Conservation (phyloP, 768 basidiomycete species). For the Fistulinella prunicolor region DNA sequence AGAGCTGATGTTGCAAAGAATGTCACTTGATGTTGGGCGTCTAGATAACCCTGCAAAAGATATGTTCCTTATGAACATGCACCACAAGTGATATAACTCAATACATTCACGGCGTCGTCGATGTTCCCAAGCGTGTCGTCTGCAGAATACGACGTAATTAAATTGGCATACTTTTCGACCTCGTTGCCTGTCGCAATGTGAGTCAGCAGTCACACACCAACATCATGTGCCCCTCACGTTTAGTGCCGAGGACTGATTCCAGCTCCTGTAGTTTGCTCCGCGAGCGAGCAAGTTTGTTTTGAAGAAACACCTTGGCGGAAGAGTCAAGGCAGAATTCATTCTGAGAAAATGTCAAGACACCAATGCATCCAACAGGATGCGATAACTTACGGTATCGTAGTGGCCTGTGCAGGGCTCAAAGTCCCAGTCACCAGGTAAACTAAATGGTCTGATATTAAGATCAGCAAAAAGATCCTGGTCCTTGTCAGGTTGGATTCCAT, state of each 20-base stretch:
- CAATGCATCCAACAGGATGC: not conserved
- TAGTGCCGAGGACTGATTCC: constrained; percentile 50
- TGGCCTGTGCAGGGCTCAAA: constrained; percentile 74
- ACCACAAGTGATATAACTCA: not conserved
- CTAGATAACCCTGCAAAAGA: constrained; percentile 53
- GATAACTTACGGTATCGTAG: constrained; percentile 68
- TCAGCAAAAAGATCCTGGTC: constrained; percentile 75
- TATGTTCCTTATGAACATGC: constrained; percentile 1
- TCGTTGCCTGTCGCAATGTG: constrained; percentile 46
- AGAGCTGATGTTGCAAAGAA: constrained; percentile 53
- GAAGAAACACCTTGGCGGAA: constrained; percentile 72
- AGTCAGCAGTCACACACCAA: constrained; percentile 5
- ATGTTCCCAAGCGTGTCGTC: constrained; percentile 51
- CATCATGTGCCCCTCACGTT: constrained; percentile 46
- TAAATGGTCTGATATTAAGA: constrained; percentile 66
- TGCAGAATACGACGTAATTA: constrained; percentile 46
- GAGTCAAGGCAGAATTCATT: constrained; percentile 59
- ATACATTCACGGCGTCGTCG: constrained; percentile 37
- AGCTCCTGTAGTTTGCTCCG: constrained; percentile 64
- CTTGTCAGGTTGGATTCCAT: constrained; percentile 48
- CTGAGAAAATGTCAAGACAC: constrained; percentile 10
- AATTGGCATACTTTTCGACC: constrained; percentile 45
- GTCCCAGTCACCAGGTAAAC: constrained; percentile 58
- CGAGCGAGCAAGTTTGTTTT: constrained; percentile 68
- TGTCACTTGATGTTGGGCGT: constrained; percentile 56